Evolutionary conservation across 148 eudicot species (phyloP).

Genomic region (Cornus suecica): DNA sequence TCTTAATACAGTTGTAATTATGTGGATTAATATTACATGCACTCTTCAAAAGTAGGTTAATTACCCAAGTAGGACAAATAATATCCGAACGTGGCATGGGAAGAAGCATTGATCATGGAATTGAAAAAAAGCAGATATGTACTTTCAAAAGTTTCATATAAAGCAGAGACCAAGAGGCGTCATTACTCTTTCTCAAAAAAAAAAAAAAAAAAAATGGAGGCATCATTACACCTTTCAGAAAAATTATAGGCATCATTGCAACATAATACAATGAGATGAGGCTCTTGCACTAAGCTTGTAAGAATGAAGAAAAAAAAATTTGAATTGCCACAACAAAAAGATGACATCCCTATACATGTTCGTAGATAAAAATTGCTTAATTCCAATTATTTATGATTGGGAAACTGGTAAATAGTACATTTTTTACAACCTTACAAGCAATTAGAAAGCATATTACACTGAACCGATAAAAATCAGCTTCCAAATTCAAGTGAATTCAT

Average conservation of each 20-base stretch:
- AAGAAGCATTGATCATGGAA: background rate
- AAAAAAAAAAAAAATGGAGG: no score
- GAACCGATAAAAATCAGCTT: background rate
- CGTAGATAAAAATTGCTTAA: background rate
- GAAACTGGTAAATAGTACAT: conserved; percentile 3
- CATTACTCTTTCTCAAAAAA: no score
- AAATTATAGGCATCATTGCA: background rate
- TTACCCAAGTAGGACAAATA: no score
- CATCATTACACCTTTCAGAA: no score
- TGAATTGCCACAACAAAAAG: background rate
- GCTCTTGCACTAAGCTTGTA: background rate
- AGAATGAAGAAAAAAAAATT: background rate
- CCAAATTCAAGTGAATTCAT: background rate
- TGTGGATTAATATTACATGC: background rate
- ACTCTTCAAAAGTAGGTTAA: no score
- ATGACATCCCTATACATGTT: background rate
- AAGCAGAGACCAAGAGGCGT: background rate
- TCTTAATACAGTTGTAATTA: background rate
- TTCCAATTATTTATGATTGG: background rate
- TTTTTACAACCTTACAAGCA: background rate
- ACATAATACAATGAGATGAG: background rate
- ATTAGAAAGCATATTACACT: background rate
- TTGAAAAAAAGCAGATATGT: background rate
- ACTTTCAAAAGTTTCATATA: background rate
- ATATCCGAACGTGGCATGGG: no score